Evolutionary conservation across 2,329 filamentous ascomycete genomes (phyloP).

Genomic region (Claviceps sorghi): DNA sequence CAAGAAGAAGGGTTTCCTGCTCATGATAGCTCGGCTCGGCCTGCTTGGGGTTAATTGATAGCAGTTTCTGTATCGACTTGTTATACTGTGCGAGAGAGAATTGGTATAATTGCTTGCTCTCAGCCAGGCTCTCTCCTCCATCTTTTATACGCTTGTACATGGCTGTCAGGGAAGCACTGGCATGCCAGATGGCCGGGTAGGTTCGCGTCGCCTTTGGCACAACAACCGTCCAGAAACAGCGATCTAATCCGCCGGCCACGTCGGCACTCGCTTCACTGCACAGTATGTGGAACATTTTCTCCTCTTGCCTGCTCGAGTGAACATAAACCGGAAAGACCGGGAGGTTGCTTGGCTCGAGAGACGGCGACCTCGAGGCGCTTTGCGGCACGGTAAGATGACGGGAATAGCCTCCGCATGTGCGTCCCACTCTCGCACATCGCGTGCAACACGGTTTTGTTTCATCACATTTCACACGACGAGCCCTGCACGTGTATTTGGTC

Average conservation of each 20-base stretch:
- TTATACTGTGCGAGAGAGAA: constrained; percentile 8
- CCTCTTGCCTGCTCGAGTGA: constrained; percentile 2
- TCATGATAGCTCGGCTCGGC: neutral
- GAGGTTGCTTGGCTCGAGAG: neutral
- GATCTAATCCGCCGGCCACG: constrained; percentile 4
- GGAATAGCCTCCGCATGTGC: constrained; percentile 1
- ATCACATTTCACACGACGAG: constrained; percentile 4
- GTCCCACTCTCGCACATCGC: constrained; percentile 1
- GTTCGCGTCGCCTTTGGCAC: constrained; percentile 2
- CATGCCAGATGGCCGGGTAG: constrained; percentile 6
- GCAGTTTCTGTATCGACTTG: constrained; percentile 5
- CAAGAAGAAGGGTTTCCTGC: constrained; percentile 7
- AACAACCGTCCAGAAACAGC: constrained; percentile 5
- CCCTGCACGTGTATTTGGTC: neutral
- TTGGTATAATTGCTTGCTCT: constrained; percentile 11
- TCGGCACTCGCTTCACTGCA: constrained; percentile 3
- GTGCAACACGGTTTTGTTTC: constrained; percentile 2
- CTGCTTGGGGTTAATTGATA: constrained; percentile 1
- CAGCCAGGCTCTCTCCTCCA: constrained; percentile 8
- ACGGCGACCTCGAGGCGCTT: neutral
- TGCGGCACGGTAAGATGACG: neutral
- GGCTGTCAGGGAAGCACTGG: constrained; percentile 1
- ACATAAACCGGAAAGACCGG: neutral
- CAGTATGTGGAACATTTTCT: constrained; percentile 7
- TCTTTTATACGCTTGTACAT: constrained; percentile 11